These are phyloP conservation scores for Beta vulgaris DNA, from an alignment of 148 eudicot genomes.

Conservation along the genomic window DNA sequence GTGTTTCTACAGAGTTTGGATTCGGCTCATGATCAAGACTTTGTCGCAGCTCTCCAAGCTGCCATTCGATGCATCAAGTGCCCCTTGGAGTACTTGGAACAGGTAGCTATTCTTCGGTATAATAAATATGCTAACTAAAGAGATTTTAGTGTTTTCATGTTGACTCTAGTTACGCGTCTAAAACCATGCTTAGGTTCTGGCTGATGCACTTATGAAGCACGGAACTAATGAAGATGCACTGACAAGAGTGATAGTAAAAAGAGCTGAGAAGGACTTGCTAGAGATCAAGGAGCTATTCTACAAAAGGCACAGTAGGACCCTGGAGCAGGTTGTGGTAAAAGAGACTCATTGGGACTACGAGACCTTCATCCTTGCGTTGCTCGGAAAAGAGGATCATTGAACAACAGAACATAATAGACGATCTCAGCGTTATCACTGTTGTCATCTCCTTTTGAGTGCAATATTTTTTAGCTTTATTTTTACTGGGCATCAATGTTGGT, in stretches of 20 bases:
- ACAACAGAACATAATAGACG: neutral
- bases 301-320: constrained; percentile 67
- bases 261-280: constrained; percentile 70
- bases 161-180: neutral
- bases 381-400: constrained; percentile 50
- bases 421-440: constrained; percentile 8
- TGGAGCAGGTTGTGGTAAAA: constrained; percentile 58
- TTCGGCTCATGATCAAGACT: constrained; percentile 33
- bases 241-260: constrained; percentile 63
- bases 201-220: constrained; percentile 44
- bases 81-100: constrained; percentile 61
- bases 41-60: constrained; percentile 40
- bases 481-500: neutral
- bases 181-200: constrained; percentile 45
- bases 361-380: constrained; percentile 65
- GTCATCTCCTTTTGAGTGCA: neutral
- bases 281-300: constrained; percentile 55
- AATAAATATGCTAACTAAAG: neutral
- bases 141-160: neutral
- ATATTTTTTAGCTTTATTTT: neutral
- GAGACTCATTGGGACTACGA: constrained; percentile 69
- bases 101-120: constrained; percentile 41
- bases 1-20: constrained; percentile 6
- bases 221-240: constrained; percentile 72
- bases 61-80: constrained; percentile 54